phyloP scores from a whole-genome alignment of 768 basidiomycete genomes.

The Leccinum rimulosum region DNA sequence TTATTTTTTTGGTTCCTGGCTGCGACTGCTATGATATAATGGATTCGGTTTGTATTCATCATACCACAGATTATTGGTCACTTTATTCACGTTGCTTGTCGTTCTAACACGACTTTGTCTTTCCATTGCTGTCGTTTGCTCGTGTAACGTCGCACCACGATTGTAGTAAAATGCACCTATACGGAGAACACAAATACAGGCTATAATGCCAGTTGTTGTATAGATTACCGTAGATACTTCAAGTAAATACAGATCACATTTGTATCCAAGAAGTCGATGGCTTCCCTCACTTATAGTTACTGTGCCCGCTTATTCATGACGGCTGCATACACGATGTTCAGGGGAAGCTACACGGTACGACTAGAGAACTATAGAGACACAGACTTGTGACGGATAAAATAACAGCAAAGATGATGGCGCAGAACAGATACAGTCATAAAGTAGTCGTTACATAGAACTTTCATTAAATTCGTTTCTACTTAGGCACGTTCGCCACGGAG shows the following conservation, averaged over 20 bases:
- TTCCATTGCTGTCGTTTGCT: neutral
- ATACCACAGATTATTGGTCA: conserved; percentile 27
- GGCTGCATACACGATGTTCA: neutral
- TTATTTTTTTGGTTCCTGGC: neutral
- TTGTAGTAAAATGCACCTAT: neutral
- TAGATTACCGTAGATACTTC: neutral
- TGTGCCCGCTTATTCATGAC: neutral
- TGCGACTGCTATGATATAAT: neutral
- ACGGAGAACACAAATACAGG: neutral
- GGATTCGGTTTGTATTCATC: conserved; percentile 5
- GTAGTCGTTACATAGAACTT: neutral
- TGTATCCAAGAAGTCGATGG: neutral
- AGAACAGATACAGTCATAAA: neutral
- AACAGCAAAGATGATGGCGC: neutral
- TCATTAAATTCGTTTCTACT: neutral
- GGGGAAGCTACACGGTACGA: neutral
- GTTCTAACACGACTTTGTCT: neutral
- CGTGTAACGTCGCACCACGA: neutral
- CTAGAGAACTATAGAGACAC: conserved; percentile 1
- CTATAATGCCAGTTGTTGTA: neutral
- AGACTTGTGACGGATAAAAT: neutral
- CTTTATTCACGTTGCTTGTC: conserved; percentile 17
- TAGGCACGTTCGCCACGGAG: conserved; percentile 31
- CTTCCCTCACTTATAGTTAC: neutral
- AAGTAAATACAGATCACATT: neutral